A percentile compares a stretch with the other conserved stretches of the same genome.
Conservation (phyloP, 1,284 basidiomycete genomes). For the Porodaedalea pini region DNA sequence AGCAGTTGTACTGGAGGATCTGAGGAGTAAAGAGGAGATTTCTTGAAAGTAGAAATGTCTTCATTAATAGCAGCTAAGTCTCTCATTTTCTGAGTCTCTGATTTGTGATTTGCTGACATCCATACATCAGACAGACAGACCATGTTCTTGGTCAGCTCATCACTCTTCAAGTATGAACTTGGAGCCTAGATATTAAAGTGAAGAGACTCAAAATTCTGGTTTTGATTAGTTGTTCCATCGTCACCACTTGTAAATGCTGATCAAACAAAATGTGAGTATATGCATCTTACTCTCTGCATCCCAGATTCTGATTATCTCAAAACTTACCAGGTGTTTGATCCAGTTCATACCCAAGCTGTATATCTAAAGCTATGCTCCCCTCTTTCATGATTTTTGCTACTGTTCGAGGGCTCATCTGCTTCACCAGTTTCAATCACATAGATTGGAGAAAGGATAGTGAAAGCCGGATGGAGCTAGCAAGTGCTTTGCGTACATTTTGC, state of each 20-base stretch:
- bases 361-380: neutral
- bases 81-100: neutral
- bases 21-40: neutral
- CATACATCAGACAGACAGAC: conserved; percentile 2
- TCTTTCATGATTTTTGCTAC: neutral
- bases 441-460: too few relatives aligned
- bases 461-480: too few relatives aligned
- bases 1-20: neutral
- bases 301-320: too few relatives aligned
- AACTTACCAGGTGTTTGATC: neutral
- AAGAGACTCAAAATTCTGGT: conserved; percentile 8
- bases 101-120: neutral
- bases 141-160: neutral
- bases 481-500: too few relatives aligned
- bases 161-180: neutral
- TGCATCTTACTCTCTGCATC: neutral
- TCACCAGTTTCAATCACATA: too few relatives aligned
- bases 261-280: neutral
- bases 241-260: conserved; percentile 12
- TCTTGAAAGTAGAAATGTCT: neutral
- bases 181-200: neutral
- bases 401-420: neutral
- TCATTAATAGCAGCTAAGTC: neutral
- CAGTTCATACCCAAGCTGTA: neutral
- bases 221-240: conserved; percentile 18